phyloP scores from a whole-genome alignment of 441 rosid genomes.

The Gossypium gossypioides region DNA sequence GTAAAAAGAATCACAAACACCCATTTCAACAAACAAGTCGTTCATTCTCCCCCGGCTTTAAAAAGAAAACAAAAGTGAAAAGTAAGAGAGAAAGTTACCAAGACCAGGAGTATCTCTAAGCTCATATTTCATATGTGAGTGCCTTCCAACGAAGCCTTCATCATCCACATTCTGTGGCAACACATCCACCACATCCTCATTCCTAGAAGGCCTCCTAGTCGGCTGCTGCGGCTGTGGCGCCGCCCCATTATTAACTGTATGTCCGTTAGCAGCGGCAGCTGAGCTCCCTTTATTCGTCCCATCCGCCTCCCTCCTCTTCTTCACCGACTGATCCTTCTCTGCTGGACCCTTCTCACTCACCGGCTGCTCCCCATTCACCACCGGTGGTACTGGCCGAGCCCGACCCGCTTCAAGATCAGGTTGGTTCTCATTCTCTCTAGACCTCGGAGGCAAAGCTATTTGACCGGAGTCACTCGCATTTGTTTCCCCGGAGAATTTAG shows the following conservation, averaged over 20 bases:
- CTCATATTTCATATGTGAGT: constrained; percentile 73
- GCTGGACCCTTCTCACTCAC: constrained; percentile 26
- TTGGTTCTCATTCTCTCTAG: constrained; percentile 35
- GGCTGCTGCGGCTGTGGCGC: constrained; percentile 6
- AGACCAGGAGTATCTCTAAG: constrained; percentile 89
- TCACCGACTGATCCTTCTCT: constrained; percentile 50
- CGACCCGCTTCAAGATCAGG: constrained; percentile 72
- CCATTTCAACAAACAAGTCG: not conserved
- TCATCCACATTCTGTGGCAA: constrained; percentile 53
- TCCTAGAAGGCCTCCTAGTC: constrained; percentile 51
- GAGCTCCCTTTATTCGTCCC: constrained; percentile 29
- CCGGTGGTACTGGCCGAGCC: constrained; percentile 21
- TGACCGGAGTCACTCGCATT: constrained; percentile 73
- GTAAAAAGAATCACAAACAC: not conserved
- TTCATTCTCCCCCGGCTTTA: not conserved
- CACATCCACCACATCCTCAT: constrained; percentile 50
- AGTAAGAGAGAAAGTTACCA: constrained; percentile 33
- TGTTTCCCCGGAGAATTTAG: constrained; percentile 90
- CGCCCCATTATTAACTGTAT: constrained; percentile 28
- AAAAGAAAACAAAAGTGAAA: not conserved
- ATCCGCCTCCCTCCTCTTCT: constrained; percentile 77
- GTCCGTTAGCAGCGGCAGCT: constrained; percentile 23
- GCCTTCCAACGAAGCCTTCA: constrained; percentile 53
- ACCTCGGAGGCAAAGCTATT: constrained; percentile 38
- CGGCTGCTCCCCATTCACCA: constrained; percentile 24